Evolutionary conservation across 1,284 basidiomycete genomes (phyloP).

Genomic region (Wallemia mellicola): DNA sequence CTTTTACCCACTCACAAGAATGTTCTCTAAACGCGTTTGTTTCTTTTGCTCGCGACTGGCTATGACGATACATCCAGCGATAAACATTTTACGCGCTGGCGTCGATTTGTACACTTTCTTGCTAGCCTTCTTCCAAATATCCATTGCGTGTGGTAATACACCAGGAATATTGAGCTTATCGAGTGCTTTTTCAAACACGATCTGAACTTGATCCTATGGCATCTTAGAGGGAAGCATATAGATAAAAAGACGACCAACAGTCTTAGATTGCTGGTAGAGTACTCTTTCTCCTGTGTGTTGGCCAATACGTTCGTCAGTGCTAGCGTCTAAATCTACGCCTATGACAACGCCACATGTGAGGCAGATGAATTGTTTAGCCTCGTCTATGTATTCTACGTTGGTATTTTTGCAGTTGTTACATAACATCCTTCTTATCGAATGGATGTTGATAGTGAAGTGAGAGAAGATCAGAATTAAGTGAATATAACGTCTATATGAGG

Average conservation of each 20-base stretch:
- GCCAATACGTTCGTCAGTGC: not conserved
- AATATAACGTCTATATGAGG: no score
- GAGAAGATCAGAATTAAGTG: no score
- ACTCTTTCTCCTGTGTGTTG: not conserved
- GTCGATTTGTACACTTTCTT: not conserved
- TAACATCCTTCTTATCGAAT: not conserved
- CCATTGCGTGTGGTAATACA: not conserved
- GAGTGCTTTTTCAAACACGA: not conserved
- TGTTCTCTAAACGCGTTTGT: not conserved
- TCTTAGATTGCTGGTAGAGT: no score
- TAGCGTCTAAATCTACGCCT: not conserved
- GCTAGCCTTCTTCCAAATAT: not conserved
- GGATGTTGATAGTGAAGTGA: not conserved
- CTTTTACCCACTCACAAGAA: not conserved
- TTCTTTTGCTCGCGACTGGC: no score
- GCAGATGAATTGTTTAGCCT: not conserved
- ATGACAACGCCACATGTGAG: not conserved
- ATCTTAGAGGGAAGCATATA: no score
- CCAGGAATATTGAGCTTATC: not conserved
- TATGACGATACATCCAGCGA: not conserved
- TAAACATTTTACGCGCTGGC: not conserved
- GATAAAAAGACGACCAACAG: no score
- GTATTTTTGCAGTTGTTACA: not conserved
- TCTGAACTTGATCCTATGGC: not conserved
- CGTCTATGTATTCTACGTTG: not conserved